These are phyloP conservation scores for Globisporangium perplexum DNA, from an alignment of 352 stramenopile species.

Conservation along the genomic window DNA sequence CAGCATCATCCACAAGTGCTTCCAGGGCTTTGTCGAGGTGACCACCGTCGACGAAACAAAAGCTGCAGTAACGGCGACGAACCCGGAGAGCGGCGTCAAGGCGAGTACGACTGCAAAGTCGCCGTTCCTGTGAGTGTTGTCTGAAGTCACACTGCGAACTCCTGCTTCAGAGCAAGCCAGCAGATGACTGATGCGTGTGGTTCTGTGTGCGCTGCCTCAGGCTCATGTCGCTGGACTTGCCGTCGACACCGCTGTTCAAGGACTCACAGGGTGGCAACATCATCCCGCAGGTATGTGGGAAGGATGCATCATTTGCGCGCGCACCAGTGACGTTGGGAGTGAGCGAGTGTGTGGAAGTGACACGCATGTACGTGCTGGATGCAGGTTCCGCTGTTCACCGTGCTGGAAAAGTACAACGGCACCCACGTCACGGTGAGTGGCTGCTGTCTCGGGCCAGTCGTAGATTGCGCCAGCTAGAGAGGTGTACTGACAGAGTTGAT, in stretches of 20 bases:
- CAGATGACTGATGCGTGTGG: background rate
- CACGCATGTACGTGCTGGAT: background rate
- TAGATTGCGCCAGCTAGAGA: background rate
- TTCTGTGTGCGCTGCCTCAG: slow-evolving; percentile 31
- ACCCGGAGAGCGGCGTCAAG: slow-evolving; percentile 22
- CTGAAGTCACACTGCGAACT: background rate
- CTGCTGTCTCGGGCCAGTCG: too few relatives aligned
- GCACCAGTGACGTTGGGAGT: background rate
- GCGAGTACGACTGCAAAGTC: slow-evolving; percentile 36
- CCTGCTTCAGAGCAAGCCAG: background rate
- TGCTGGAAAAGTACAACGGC: slow-evolving; percentile 98
- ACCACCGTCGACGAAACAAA: slow-evolving; percentile 77
- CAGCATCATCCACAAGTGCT: slow-evolving; percentile 95
- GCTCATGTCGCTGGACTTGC: slow-evolving; percentile 96
- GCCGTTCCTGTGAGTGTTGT: slow-evolving; percentile 55
- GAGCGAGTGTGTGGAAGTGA: too few relatives aligned
- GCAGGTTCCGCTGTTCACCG: slow-evolving; percentile 94
- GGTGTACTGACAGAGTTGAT: background rate
- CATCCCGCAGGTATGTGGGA: slow-evolving; percentile 85
- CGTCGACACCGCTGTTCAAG: slow-evolving; percentile 98
- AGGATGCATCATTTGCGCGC: background rate
- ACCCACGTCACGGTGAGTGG: slow-evolving; percentile 52
- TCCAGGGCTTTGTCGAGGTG: slow-evolving; percentile 94
- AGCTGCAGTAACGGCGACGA: slow-evolving; percentile 6
- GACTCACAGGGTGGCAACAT: slow-evolving; percentile 96